Percentiles rank a stretch among this genome's conserved stretches.
Conservation (phyloP, 108 stramenopile species). For the Seminavis robusta region DNA sequence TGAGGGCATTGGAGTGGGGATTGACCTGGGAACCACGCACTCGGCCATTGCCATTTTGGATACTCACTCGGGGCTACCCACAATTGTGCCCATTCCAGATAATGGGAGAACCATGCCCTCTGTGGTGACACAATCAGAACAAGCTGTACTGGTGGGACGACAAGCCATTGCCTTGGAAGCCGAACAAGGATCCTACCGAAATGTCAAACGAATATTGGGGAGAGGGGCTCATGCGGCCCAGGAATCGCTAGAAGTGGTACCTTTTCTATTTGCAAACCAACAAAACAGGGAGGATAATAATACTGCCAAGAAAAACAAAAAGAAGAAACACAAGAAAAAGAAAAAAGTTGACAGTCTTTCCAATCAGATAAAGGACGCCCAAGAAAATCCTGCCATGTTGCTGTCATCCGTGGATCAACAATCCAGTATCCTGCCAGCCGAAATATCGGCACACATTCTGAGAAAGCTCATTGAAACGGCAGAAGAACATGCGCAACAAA, state of each 20-base stretch:
- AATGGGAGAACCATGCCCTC: conserved; percentile 66
- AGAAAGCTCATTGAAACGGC: conserved; percentile 52
- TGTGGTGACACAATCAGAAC: conserved; percentile 38
- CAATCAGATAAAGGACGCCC: conserved; percentile 58
- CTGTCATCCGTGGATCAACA: conserved; percentile 8
- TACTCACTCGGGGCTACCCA: conserved; percentile 32
- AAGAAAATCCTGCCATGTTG: conserved; percentile 52
- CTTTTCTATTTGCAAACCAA: conserved; percentile 42
- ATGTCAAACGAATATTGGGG: conserved; percentile 85
- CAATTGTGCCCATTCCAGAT: conserved; percentile 48
- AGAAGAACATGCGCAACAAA: conserved; percentile 33
- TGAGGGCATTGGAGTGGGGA: conserved; percentile 82
- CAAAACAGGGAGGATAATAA: conserved; percentile 4
- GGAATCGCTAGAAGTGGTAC: conserved; percentile 57
- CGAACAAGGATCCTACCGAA: conserved; percentile 50
- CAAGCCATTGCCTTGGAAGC: conserved; percentile 33
- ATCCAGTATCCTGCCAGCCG: conserved; percentile 57
- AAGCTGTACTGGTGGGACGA: conserved; percentile 37
- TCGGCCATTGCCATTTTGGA: conserved; percentile 82
- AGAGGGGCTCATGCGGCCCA: conserved; percentile 48
- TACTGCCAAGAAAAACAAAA: conserved; percentile 25
- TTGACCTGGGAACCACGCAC: conserved; percentile 92
- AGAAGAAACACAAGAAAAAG: conserved; percentile 47
- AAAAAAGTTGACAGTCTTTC: conserved; percentile 30
- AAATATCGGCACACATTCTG: conserved; percentile 74